A percentile compares a stretch with the other conserved stretches of the same genome.
phyloP scores from a whole-genome alignment of 345 rosid genomes.

The Psidium guajava region DNA sequence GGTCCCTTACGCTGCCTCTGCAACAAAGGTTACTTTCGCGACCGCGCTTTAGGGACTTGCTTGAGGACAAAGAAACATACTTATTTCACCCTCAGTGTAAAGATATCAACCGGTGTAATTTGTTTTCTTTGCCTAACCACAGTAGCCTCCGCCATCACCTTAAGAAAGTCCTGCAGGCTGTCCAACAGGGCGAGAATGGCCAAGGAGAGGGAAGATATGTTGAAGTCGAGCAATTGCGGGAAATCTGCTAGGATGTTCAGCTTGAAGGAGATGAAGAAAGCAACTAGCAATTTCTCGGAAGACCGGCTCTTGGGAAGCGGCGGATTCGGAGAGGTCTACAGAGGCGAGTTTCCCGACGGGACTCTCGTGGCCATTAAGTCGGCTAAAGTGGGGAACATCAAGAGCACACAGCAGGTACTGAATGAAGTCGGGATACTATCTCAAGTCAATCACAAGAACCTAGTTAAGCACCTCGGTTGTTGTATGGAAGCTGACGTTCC shows the following conservation, averaged over 20 bases:
- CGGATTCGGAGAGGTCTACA: constrained; percentile 57
- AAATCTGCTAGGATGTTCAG: constrained; percentile 35
- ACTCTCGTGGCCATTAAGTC: constrained; percentile 41
- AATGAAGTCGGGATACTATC: constrained; percentile 60
- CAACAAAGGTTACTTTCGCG: constrained; percentile 28
- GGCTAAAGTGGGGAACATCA: constrained; percentile 58
- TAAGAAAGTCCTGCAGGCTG: constrained; percentile 4
- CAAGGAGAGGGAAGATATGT: constrained; percentile 33
- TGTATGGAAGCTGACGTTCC: constrained; percentile 50
- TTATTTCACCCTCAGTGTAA: constrained; percentile 9
- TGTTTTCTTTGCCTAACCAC: constrained; percentile 12
- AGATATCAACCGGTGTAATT: constrained; percentile 18
- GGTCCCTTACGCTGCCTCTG: constrained; percentile 41
- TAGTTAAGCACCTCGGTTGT: constrained; percentile 49
- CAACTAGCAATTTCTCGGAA: constrained; percentile 32
- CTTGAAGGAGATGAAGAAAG: constrained; percentile 42
- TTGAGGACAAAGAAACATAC: constrained; percentile 10
- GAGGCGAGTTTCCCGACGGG: constrained; percentile 45
- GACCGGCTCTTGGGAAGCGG: constrained; percentile 45
- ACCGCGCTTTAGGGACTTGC: constrained; percentile 24
- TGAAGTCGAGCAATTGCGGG: constrained; percentile 31
- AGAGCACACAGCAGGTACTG: constrained; percentile 53
- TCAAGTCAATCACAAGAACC: constrained; percentile 54
- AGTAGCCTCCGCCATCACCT: neutral
- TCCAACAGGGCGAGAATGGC: constrained; percentile 20